Percentiles rank a stretch among this genome's conserved stretches.
These are phyloP conservation scores for Aspergillus haitiensis DNA, from an alignment of 495 filamentous ascomycete genomes.

Conservation along the genomic window DNA sequence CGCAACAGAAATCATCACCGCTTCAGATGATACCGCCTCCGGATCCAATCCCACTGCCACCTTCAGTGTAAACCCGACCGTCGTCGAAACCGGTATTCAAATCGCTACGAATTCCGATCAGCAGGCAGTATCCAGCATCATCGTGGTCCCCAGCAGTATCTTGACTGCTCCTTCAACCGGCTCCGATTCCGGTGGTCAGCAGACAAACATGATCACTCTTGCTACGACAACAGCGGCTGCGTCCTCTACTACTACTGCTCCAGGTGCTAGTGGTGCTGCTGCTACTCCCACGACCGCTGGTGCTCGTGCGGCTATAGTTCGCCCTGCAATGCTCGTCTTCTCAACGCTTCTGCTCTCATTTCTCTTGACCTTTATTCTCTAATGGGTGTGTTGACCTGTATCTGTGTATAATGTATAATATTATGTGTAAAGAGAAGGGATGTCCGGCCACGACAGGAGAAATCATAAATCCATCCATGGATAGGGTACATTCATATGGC, in stretches of 20 bases:
- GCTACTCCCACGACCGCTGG: background rate
- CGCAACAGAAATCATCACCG: conserved; percentile 28
- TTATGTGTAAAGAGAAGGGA: too few relatives aligned
- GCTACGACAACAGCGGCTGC: background rate
- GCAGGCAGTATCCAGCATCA: conserved; percentile 1
- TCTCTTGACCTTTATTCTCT: too few relatives aligned
- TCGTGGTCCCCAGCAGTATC: conserved; percentile 7
- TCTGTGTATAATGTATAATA: too few relatives aligned
- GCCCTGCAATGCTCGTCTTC: too few relatives aligned
- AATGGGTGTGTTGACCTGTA: too few relatives aligned
- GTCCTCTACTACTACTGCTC: too few relatives aligned
- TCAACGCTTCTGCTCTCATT: too few relatives aligned
- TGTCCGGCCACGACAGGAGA: too few relatives aligned
- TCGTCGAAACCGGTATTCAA: conserved; percentile 20
- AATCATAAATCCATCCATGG: too few relatives aligned
- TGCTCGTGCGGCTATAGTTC: too few relatives aligned
- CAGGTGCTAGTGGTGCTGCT: background rate
- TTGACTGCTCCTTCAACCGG: conserved; percentile 6
- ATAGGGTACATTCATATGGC: too few relatives aligned
- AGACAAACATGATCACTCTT: background rate
- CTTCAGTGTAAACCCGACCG: conserved; percentile 23
- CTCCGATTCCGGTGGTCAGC: background rate
- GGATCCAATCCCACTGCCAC: conserved; percentile 11
- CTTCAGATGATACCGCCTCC: conserved; percentile 19
- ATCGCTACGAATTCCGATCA: conserved; percentile 6